Conservation (phyloP, 805 yeast species). For the Lipomyces mesembrius region DNA sequence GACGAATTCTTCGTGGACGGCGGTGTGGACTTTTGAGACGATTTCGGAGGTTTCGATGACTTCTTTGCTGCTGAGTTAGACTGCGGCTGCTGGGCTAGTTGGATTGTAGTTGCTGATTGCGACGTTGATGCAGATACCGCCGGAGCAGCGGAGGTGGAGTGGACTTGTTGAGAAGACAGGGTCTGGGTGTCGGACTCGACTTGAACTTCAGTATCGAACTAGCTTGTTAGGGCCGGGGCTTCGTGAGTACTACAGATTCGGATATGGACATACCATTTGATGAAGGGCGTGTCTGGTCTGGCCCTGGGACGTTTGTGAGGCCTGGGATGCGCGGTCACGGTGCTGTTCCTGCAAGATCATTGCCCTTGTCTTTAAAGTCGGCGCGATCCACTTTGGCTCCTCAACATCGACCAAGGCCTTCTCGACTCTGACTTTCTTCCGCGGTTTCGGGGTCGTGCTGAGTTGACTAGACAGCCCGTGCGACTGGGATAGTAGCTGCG, state of each 20-base stretch:
- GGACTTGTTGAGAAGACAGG: not conserved
- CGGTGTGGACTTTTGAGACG: not conserved
- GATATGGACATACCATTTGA: slow-evolving; percentile 3
- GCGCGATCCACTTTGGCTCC: slow-evolving; percentile 25
- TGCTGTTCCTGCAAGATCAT: not conserved
- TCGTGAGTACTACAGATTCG: no score
- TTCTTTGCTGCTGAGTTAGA: not conserved
- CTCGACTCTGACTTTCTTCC: slow-evolving; percentile 8
- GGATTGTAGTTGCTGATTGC: no score
- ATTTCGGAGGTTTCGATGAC: slow-evolving; percentile 1
- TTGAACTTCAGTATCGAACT: slow-evolving; percentile 2
- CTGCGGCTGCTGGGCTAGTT: not conserved
- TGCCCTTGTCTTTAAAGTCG: not conserved
- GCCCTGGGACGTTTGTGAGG: slow-evolving; percentile 3
- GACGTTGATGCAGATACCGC: not conserved
- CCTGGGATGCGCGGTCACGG: not conserved
- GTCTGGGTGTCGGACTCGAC: slow-evolving; percentile 2
- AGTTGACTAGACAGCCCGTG: not conserved
- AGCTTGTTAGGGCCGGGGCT: not conserved
- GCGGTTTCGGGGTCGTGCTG: not conserved
- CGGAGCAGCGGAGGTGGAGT: not conserved
- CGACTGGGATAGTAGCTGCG: not conserved
- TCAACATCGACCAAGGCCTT: slow-evolving; percentile 15
- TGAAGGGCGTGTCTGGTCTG: slow-evolving; percentile 4
- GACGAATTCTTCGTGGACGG: not conserved